These are phyloP conservation scores for Trichothecium sympodiale DNA, from an alignment of 2,329 filamentous ascomycete genomes.

Conservation along the genomic window DNA sequence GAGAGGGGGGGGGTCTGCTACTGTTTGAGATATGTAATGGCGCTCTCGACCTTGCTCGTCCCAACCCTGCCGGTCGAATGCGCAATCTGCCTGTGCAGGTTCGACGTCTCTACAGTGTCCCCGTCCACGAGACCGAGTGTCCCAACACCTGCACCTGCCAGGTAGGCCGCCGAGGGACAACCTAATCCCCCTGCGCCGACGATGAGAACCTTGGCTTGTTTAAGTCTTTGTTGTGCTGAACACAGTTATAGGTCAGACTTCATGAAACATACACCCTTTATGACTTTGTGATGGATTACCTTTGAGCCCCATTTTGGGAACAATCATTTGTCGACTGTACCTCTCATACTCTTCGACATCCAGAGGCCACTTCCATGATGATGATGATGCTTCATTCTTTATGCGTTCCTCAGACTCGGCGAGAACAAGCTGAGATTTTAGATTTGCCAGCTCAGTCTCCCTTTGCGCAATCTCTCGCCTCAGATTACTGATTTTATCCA, in stretches of 20 bases:
- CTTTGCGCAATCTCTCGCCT: conserved; percentile 32
- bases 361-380: conserved; percentile 54
- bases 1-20: conserved; percentile 17
- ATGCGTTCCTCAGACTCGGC: conserved; percentile 20
- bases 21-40: conserved; percentile 46
- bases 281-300: conserved; percentile 32
- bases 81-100: conserved; percentile 84
- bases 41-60: conserved; percentile 71
- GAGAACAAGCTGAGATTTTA: conserved; percentile 32
- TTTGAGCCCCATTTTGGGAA: conserved; percentile 67
- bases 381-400: conserved; percentile 3
- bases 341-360: conserved; percentile 64
- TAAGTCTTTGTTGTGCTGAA: conserved; percentile 65
- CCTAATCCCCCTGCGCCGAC: conserved; percentile 84
- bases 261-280: no score
- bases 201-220: conserved; percentile 60
- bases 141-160: conserved; percentile 81
- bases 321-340: conserved; percentile 85
- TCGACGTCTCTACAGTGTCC: conserved; percentile 78
- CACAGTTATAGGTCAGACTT: no score
- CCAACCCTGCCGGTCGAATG: conserved; percentile 64
- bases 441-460: conserved; percentile 33
- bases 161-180: conserved; percentile 85
- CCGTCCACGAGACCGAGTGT: conserved; percentile 77
- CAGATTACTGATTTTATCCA: conserved; percentile 31